Percentiles rank a stretch among this genome's conserved stretches.
phyloP scores from a whole-genome alignment of 306 rosid species.

The Prunus mira region DNA sequence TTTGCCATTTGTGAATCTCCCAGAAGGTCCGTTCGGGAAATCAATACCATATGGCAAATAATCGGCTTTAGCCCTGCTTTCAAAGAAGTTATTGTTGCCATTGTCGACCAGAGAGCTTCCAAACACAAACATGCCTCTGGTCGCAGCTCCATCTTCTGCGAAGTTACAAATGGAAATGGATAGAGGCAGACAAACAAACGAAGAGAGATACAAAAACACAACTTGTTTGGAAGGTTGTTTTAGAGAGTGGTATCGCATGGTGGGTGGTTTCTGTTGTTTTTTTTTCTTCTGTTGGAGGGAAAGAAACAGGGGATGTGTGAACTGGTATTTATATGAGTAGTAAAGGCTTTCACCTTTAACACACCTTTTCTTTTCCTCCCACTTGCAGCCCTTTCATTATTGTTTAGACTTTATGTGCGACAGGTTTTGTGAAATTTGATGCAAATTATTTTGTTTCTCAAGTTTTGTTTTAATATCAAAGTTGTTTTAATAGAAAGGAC shows the following conservation, averaged over 20 bases:
- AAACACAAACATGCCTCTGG: constrained; percentile 48
- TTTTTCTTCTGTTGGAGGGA: background rate
- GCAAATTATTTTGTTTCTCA: no score
- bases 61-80: constrained; percentile 35
- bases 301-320: background rate
- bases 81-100: constrained; percentile 49
- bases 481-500: no score
- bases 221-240: background rate
- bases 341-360: background rate
- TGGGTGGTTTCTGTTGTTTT: background rate
- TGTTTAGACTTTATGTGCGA: no score
- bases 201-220: background rate
- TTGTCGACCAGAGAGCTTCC: constrained; percentile 58
- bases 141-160: background rate
- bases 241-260: background rate
- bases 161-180: background rate
- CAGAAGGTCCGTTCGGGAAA: constrained; percentile 36
- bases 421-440: no score
- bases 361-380: no score
- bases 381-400: no score
- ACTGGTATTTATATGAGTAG: no score
- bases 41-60: constrained; percentile 48
- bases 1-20: constrained; percentile 53
- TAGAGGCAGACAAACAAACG: background rate
- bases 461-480: no score